Conservation (phyloP, 2,329 filamentous ascomycete species). For the Cercospora sp. region DNA sequence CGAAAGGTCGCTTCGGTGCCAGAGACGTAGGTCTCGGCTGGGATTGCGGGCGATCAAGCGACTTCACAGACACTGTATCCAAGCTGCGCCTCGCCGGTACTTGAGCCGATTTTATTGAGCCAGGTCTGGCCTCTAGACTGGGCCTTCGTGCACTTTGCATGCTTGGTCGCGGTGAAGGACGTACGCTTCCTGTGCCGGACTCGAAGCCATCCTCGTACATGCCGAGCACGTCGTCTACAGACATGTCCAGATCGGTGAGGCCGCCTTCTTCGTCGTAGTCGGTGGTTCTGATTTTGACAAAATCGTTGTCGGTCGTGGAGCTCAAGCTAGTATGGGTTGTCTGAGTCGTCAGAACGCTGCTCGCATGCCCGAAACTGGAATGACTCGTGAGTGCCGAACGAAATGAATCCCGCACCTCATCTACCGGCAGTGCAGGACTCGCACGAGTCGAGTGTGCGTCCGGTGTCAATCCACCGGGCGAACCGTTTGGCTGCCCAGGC, state of each 20-base stretch:
- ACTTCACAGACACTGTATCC: constrained; percentile 24
- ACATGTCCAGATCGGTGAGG: constrained; percentile 50
- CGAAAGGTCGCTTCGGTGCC: constrained; percentile 21
- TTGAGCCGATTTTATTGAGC: constrained; percentile 26
- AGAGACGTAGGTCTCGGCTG: constrained; percentile 20
- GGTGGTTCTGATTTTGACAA: constrained; percentile 57
- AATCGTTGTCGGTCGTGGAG: constrained; percentile 65
- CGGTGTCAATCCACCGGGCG: constrained; percentile 18
- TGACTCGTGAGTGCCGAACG: constrained; percentile 61
- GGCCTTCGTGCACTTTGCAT: constrained; percentile 17
- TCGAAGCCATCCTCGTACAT: constrained; percentile 61
- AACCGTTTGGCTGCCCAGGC: constrained; percentile 7
- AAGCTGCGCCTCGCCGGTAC: constrained; percentile 21
- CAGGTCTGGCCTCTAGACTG: constrained; percentile 20
- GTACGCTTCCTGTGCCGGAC: constrained; percentile 32
- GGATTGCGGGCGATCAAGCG: constrained; percentile 28
- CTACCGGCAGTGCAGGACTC: constrained; percentile 16
- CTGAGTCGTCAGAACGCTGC: constrained; percentile 67
- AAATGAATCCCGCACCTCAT: constrained; percentile 57
- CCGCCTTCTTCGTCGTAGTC: constrained; percentile 42
- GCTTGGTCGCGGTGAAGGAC: constrained; percentile 26
- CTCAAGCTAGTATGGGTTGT: constrained; percentile 81
- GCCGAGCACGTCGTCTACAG: constrained; percentile 61
- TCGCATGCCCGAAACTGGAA: constrained; percentile 58
- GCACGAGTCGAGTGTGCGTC: constrained; percentile 14